Percentiles rank a stretch among this genome's conserved stretches.
Conservation (phyloP, 176 grass and related monocot species). For the Tillandsia leiboldiana region DNA sequence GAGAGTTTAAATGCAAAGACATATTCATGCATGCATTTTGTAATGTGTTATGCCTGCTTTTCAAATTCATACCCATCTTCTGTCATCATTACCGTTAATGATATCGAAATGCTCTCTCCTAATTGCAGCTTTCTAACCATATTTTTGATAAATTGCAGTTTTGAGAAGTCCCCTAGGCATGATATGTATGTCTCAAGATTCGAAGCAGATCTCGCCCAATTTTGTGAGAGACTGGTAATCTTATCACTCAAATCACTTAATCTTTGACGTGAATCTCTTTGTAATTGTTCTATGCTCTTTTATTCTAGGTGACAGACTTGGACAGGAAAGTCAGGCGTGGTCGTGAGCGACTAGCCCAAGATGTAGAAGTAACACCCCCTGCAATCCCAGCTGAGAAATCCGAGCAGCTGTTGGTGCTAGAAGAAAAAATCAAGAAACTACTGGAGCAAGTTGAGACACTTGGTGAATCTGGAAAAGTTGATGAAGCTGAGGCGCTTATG, state of each 20-base stretch:
- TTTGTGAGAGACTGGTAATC: slow-evolving; percentile 87
- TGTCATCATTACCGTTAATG: slow-evolving; percentile 1
- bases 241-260: slow-evolving; percentile 11
- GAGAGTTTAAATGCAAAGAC: too few species aligned
- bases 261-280: slow-evolving; percentile 1
- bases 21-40: too few species aligned
- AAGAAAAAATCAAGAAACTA: slow-evolving; percentile 87
- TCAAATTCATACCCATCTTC: slow-evolving; percentile 1
- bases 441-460: slow-evolving; percentile 79
- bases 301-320: slow-evolving; percentile 66
- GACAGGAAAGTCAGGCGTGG: slow-evolving; percentile 86
- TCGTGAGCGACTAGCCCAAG: slow-evolving; percentile 62
- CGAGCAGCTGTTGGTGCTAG: slow-evolving; percentile 52
- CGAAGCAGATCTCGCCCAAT: slow-evolving; percentile 78
- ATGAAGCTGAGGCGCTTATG: slow-evolving; percentile 96
- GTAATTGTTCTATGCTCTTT: background rate
- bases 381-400: slow-evolving; percentile 41
- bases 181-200: slow-evolving; percentile 55
- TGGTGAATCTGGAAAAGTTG: slow-evolving; percentile 85
- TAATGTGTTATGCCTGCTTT: too few species aligned
- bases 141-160: slow-evolving; percentile 48
- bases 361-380: slow-evolving; percentile 42
- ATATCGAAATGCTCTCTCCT: slow-evolving; percentile 3
- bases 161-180: slow-evolving; percentile 77
- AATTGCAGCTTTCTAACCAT: background rate